Evolutionary conservation across 192 early-diverging fungal species (phyloP), one percentile per base, ranked within the genome.

Genomic region (Coemansia sp.): DNA sequence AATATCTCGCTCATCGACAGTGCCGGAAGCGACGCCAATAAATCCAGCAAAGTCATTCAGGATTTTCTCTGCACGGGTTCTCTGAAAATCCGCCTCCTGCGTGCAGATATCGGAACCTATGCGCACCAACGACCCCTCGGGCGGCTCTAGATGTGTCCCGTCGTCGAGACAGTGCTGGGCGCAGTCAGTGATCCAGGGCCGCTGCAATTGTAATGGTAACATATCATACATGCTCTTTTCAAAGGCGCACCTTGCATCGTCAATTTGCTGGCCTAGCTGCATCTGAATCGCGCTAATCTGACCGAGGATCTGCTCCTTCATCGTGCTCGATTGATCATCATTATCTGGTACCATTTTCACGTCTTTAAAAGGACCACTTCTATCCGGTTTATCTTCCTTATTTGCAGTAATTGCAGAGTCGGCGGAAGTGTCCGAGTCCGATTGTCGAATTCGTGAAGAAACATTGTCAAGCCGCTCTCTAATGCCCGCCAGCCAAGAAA

Each of bases 1-100:
- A 21, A 93, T 84, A 60, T 93, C 89, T 16, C 82, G 80, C 19
- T 65, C 68, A 52, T 91, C 80, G 21, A 93, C 63, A n/a, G 88
- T 83, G 2, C 69, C 69, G n/a, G 69, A 74, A 32, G 86, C 54
- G 16, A 87, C 90, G 4, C 88, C 85, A 62, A 93, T 90, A 62
- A 89, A 92, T 59, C 87, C 78, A 31, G 92, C 89, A 83, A 93
- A 93, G 26, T 81, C 64, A n/a, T 81, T 76, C 44, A 76, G 70
- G 26, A 86, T 86, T 32, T 61, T 74, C 59, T 83, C 63, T 1
- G 67, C 62, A 14, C 79, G 73, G 24, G 28, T 25, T 19, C 51
- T 3, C 34, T 55, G 66, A 23, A 73, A 82, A 5, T 64, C 67
- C 14, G 49, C 64, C 50, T 82, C 79, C 25, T 68, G 61, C 3